Evolutionary conservation across 176 grass and related monocot genomes (phyloP).

Genomic region (Ensete glaucum): DNA sequence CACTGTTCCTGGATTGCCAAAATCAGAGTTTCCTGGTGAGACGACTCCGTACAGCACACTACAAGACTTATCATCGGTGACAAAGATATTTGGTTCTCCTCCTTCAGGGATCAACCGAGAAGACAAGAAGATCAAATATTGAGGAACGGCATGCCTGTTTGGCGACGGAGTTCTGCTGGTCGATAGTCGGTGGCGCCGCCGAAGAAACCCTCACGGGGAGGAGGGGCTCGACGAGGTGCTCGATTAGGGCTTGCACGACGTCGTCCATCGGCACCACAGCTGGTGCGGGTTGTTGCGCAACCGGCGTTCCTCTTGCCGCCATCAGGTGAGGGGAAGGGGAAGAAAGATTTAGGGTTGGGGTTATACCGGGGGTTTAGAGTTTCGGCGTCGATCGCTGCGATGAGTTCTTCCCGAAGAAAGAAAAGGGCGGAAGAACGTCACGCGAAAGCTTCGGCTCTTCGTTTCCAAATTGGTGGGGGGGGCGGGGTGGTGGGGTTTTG

Average conservation of each 20-base stretch:
- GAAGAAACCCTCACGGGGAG: constrained; percentile 11
- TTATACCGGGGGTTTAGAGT: too few relatives aligned
- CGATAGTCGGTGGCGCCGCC: background rate
- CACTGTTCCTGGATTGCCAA: too few relatives aligned
- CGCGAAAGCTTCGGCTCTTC: too few relatives aligned
- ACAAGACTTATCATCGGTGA: too few relatives aligned
- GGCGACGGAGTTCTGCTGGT: constrained; percentile 33
- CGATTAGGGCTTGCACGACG: constrained; percentile 45
- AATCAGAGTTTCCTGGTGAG: too few relatives aligned
- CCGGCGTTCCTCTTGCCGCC: background rate
- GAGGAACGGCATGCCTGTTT: constrained; percentile 27
- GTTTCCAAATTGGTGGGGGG: too few relatives aligned
- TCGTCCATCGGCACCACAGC: constrained; percentile 45
- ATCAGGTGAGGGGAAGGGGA: background rate
- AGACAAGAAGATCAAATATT: background rate
- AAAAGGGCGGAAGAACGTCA: too few relatives aligned
- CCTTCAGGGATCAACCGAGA: background rate
- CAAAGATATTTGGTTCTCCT: background rate
- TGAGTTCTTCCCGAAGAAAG: too few relatives aligned
- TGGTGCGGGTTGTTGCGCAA: background rate
- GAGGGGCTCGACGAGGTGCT: constrained; percentile 41
- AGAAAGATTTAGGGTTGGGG: background rate
- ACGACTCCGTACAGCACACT: too few relatives aligned
- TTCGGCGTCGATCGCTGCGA: too few relatives aligned
- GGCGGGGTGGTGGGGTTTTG: too few relatives aligned